Evolutionary conservation across 345 rosid genomes (phyloP).

Genomic region (Eucalyptus fibrosa): DNA sequence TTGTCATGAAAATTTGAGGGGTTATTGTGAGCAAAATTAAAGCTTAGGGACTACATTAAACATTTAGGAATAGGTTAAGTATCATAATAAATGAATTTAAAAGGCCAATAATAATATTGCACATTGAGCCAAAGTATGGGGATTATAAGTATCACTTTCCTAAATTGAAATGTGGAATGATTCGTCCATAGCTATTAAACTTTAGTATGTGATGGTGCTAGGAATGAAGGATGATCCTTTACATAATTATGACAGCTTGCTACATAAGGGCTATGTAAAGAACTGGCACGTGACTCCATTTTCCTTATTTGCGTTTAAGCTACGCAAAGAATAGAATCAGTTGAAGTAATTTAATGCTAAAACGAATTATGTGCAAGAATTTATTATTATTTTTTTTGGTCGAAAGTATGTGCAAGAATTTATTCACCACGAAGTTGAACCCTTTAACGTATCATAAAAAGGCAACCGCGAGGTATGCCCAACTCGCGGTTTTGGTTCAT

Average conservation of each 20-base stretch:
- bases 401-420: no score
- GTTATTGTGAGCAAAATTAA: background rate
- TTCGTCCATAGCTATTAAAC: no score
- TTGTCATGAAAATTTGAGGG: background rate
- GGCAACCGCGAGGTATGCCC: background rate
- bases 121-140: fast-evolving
- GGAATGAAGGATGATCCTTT: background rate
- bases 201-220: background rate
- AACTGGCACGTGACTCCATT: background rate
- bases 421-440: background rate
- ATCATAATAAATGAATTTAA: background rate
- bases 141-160: no score
- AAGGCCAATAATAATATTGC: background rate
- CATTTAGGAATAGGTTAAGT: background rate
- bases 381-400: no score
- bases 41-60: background rate
- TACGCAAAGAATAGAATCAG: background rate
- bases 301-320: background rate
- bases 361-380: background rate
- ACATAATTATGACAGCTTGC: background rate
- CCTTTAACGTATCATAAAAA: background rate
- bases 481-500: no score
- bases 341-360: background rate
- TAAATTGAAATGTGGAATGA: no score
- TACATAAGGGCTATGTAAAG: background rate